A percentile compares a stretch with the other conserved stretches of the same genome.
Conservation (phyloP, 1,284 basidiomycete genomes). For the Tremellales sp. region DNA sequence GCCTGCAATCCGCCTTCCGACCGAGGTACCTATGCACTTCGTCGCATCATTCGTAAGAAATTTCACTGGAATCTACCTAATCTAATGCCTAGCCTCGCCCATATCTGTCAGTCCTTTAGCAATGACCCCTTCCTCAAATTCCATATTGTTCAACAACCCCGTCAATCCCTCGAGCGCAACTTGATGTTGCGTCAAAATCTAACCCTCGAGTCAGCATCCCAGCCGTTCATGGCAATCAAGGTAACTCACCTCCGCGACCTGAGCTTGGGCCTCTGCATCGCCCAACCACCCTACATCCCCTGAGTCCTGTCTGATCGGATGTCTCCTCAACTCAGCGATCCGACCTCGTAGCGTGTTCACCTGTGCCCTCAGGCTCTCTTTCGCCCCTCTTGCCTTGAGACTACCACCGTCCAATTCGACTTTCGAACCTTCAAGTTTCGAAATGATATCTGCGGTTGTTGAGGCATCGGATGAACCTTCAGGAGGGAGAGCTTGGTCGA, state of each 20-base stretch:
- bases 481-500: conserved; percentile 73
- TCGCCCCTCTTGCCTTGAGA: conserved; percentile 43
- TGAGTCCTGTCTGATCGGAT: conserved; percentile 35
- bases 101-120: conserved; percentile 16
- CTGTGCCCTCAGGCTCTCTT: conserved; percentile 55
- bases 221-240: neutral
- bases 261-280: conserved; percentile 73
- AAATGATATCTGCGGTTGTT: conserved; percentile 57
- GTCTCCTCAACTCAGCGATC: conserved; percentile 63
- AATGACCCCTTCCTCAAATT: conserved; percentile 69
- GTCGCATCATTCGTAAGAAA: too few species aligned
- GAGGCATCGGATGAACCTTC: neutral
- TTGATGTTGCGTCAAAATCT: conserved; percentile 77
- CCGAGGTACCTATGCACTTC: too few species aligned
- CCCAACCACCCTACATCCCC: conserved; percentile 64
- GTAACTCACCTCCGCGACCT: conserved; percentile 64
- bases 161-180: conserved; percentile 73
- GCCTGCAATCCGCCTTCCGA: too few species aligned
- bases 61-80: too few species aligned
- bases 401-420: conserved; percentile 58
- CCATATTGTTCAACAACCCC: conserved; percentile 62
- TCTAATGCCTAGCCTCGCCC: neutral
- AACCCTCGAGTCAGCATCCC: conserved; percentile 1
- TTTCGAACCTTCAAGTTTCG: conserved; percentile 67
- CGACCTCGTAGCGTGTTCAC: conserved; percentile 81